Evolutionary conservation across 768 basidiomycete genomes (phyloP).

Genomic region (Lactifluus hygrophoroides): DNA sequence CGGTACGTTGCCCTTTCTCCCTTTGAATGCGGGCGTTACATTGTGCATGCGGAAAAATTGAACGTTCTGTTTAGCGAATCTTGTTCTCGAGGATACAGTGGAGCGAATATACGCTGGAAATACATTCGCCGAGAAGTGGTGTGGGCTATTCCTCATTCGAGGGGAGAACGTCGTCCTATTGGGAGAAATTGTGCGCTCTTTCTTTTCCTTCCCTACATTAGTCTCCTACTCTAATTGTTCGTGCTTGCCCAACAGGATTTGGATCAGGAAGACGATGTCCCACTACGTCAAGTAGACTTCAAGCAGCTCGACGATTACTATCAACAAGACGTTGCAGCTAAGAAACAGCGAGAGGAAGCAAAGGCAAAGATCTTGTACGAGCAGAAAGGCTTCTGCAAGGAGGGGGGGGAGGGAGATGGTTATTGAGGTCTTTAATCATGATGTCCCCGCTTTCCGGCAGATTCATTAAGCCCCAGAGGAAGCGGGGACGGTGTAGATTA

Average conservation of each 20-base stretch:
- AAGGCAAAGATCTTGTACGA: slow-evolving; percentile 79
- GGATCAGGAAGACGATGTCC: slow-evolving; percentile 85
- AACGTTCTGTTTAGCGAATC: slow-evolving; percentile 62
- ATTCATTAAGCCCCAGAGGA: slow-evolving; percentile 31
- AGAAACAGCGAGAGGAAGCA: slow-evolving; percentile 72
- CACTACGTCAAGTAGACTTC: slow-evolving; percentile 67
- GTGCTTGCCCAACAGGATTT: slow-evolving; percentile 53
- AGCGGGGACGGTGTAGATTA: slow-evolving; percentile 23
- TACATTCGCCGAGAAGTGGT: slow-evolving; percentile 79
- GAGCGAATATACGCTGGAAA: slow-evolving; percentile 90
- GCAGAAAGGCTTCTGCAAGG: slow-evolving; percentile 85
- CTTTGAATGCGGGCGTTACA: no score
- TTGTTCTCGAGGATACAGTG: slow-evolving; percentile 91
- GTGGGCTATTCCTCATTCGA: slow-evolving; percentile 88
- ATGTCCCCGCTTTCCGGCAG: slow-evolving; percentile 24
- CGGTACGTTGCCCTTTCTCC: slow-evolving; percentile 55
- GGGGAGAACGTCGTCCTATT: slow-evolving; percentile 97
- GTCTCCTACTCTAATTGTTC: not conserved
- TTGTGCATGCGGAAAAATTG: not conserved
- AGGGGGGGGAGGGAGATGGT: slow-evolving; percentile 94
- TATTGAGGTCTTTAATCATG: slow-evolving; percentile 43
- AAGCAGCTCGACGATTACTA: slow-evolving; percentile 61
- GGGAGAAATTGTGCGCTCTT: slow-evolving; percentile 74
- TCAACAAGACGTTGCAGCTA: slow-evolving; percentile 60
- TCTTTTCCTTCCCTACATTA: not conserved